Conservation (phyloP, 1,284 basidiomycete species). For the Rugosomyces carneus region DNA sequence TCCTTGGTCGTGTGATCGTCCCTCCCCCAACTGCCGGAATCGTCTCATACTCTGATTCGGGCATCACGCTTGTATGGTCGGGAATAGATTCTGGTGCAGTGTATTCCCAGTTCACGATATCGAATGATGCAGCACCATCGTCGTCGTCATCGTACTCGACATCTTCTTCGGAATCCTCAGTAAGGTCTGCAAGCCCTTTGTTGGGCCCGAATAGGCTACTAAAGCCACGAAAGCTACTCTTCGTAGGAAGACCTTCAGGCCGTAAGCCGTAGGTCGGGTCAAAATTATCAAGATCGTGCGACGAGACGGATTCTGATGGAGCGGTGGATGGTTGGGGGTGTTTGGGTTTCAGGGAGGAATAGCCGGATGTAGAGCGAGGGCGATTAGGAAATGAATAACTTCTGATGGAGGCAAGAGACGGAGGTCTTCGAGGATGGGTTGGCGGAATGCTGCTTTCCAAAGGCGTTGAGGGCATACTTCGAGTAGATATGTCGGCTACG, state of each 20-base stretch:
- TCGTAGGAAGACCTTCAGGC: constrained; percentile 78
- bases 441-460: constrained; percentile 6
- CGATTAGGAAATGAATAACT: constrained; percentile 17
- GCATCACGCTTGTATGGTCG: constrained; percentile 18
- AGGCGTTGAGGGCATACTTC: constrained; percentile 10
- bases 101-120: constrained; percentile 66
- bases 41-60: constrained; percentile 55
- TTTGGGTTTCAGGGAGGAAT: constrained; percentile 22
- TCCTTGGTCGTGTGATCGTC: constrained; percentile 64
- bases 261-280: constrained; percentile 98
- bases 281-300: constrained; percentile 85
- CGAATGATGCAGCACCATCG: constrained; percentile 51
- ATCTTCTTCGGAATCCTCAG: constrained; percentile 58
- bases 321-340: constrained; percentile 30
- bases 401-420: constrained; percentile 11
- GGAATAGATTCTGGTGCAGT: constrained; percentile 31
- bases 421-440: constrained; percentile 14
- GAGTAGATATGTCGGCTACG: constrained; percentile 20
- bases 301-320: constrained; percentile 34
- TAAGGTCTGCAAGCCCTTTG: constrained; percentile 73
- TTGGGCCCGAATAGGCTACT: constrained; percentile 62
- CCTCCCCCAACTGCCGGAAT: constrained; percentile 78
- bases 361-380: constrained; percentile 29
- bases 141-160: constrained; percentile 37
- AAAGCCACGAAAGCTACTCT: constrained; percentile 67